Percentiles rank a stretch among this genome's conserved stretches.
Conservation (phyloP, 2,329 filamentous ascomycete genomes). For the Daldinia eschscholtzii region DNA sequence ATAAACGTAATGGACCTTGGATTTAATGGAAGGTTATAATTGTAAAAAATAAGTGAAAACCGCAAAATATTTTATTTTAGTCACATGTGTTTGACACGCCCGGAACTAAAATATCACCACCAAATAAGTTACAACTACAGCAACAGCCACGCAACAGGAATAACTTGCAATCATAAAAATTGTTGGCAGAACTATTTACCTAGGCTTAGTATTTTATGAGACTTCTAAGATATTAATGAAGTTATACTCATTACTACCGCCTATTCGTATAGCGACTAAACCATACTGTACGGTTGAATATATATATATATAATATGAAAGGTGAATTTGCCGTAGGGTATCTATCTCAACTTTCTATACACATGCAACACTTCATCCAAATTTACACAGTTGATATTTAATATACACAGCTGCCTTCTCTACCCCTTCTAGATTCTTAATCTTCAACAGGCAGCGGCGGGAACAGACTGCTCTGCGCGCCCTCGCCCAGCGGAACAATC, state of each 20-base stretch:
- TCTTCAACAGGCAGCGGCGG: constrained; percentile 62
- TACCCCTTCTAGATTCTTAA: constrained; percentile 43
- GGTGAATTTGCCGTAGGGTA: constrained; percentile 3
- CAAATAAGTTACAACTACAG: neutral
- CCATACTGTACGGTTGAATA: neutral
- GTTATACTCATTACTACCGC: neutral
- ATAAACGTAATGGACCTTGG: neutral
- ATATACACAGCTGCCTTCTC: neutral
- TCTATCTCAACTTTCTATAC: constrained; percentile 2
- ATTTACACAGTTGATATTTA: neutral
- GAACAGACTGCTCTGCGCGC: constrained; percentile 62
- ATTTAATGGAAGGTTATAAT: neutral
- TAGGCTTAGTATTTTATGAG: neutral
- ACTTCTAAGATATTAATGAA: neutral
- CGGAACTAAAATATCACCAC: constrained; percentile 1
- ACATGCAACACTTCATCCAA: neutral
- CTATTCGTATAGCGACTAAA: neutral
- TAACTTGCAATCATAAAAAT: neutral
- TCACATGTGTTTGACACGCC: constrained; percentile 4
- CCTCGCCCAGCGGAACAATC: constrained; percentile 51
- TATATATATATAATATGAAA: neutral
- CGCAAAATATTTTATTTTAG: constrained; percentile 12
- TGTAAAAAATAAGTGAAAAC: neutral
- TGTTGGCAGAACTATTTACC: neutral
- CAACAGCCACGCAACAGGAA: neutral